phyloP scores from a whole-genome alignment of 73 alveolate species.

The Blepharisma stoltei region DNA sequence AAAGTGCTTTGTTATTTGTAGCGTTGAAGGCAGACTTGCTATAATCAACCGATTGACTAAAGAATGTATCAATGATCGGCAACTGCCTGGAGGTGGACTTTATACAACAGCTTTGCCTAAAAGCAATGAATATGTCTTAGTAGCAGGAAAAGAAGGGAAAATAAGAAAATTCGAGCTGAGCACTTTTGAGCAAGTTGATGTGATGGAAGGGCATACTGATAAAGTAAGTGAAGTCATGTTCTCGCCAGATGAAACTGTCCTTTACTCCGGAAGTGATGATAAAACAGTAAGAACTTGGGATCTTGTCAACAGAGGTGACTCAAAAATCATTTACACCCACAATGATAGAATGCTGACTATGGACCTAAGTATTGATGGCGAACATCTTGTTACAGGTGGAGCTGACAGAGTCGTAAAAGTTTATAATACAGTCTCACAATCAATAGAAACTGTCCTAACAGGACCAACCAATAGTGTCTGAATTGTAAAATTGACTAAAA shows the following conservation, averaged over 20 bases:
- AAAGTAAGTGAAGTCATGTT: not conserved
- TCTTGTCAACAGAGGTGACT: not conserved
- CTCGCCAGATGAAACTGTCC: not conserved
- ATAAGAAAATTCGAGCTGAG: not conserved
- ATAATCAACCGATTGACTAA: not conserved
- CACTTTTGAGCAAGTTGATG: not conserved
- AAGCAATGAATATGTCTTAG: not conserved
- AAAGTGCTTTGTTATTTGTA: not conserved
- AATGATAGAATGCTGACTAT: not conserved
- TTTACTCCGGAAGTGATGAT: not conserved
- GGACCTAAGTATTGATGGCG: not conserved
- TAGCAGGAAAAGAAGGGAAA: constrained; percentile 4
- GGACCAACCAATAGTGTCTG: not conserved
- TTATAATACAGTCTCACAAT: not conserved
- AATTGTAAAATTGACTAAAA: not conserved
- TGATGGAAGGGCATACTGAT: not conserved
- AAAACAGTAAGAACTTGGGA: not conserved
- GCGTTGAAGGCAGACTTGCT: not conserved
- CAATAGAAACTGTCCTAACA: not conserved
- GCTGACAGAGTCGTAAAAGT: not conserved
- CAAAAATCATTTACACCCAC: not conserved
- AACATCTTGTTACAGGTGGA: not conserved
- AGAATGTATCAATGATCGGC: not conserved
- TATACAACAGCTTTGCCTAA: not conserved
- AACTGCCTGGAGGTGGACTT: not conserved